phyloP scores from a whole-genome alignment of 345 rosid species.

The Durio zibethinus region DNA sequence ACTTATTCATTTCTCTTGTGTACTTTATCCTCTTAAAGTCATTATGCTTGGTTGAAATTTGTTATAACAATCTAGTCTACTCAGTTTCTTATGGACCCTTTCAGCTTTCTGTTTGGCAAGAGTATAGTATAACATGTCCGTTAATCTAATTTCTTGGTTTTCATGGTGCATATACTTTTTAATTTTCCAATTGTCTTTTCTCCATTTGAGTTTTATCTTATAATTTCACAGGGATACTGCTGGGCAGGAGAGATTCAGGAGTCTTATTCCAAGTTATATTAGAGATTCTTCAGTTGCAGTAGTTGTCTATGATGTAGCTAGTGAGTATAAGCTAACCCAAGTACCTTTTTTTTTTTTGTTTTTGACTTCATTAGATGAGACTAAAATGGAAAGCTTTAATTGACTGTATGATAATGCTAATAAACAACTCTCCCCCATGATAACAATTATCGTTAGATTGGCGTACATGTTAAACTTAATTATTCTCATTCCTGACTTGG shows the following conservation, averaged over 20 bases:
- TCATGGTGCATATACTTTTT: background rate
- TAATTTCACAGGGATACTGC: slow-evolving; percentile 79
- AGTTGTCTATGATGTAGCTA: slow-evolving; percentile 87
- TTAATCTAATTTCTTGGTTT: background rate
- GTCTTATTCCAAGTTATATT: slow-evolving; percentile 93
- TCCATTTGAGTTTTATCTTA: slow-evolving; percentile 1
- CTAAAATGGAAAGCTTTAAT: background rate
- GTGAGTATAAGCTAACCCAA: slow-evolving; percentile 38
- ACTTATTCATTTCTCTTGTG: background rate
- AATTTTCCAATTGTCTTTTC: background rate
- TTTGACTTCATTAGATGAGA: background rate
- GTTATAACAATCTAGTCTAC: background rate
- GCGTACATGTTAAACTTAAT: background rate
- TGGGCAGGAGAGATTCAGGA: slow-evolving; percentile 93
- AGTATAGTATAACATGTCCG: too few species aligned
- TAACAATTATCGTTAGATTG: background rate
- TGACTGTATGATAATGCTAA: background rate
- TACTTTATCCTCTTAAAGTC: background rate
- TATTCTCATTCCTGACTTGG: slow-evolving; percentile 1
- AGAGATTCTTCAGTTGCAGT: slow-evolving; percentile 97
- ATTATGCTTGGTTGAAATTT: background rate
- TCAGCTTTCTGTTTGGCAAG: background rate
- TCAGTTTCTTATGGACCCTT: background rate
- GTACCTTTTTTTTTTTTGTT: background rate
- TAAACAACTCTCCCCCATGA: background rate